These are phyloP conservation scores for Corymbia maculata DNA, from an alignment of 345 rosid genomes.

Conservation along the genomic window DNA sequence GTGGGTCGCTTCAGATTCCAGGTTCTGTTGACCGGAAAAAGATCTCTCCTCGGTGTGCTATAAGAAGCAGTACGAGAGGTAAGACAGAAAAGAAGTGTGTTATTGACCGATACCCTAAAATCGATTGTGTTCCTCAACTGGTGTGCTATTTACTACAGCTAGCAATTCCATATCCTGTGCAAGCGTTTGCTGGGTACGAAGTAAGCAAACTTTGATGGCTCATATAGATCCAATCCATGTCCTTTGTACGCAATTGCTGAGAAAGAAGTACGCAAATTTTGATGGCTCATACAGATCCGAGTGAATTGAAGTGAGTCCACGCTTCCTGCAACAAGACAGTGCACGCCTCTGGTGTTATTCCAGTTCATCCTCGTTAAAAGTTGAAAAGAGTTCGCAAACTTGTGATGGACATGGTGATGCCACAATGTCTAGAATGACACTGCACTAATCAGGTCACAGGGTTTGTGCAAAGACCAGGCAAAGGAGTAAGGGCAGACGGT, in stretches of 20 bases:
- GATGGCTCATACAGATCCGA: slow-evolving; percentile 11
- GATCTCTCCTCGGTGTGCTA: not conserved
- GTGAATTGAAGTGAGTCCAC: slow-evolving; percentile 74
- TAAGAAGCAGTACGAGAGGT: not conserved
- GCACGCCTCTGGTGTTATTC: not conserved
- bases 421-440: not conserved
- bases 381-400: not conserved
- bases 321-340: slow-evolving; percentile 48
- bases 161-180: not conserved
- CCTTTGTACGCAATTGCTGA: not conserved
- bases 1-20: not conserved
- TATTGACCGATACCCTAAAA: not conserved
- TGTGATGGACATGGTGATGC: not conserved
- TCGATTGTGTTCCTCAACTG: not conserved
- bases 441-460: not conserved
- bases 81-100: not conserved
- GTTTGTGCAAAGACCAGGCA: not conserved
- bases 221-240: not conserved
- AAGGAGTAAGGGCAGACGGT: not conserved
- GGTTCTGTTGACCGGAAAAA: not conserved
- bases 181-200: not conserved
- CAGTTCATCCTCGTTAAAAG: no score
- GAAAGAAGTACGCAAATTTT: not conserved
- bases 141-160: not conserved
- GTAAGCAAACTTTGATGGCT: not conserved